A percentile compares a stretch with the other conserved stretches of the same genome.
Evolutionary conservation across 2,329 filamentous ascomycete genomes (phyloP).

Genomic region (Hirsutella rhossiliensis): DNA sequence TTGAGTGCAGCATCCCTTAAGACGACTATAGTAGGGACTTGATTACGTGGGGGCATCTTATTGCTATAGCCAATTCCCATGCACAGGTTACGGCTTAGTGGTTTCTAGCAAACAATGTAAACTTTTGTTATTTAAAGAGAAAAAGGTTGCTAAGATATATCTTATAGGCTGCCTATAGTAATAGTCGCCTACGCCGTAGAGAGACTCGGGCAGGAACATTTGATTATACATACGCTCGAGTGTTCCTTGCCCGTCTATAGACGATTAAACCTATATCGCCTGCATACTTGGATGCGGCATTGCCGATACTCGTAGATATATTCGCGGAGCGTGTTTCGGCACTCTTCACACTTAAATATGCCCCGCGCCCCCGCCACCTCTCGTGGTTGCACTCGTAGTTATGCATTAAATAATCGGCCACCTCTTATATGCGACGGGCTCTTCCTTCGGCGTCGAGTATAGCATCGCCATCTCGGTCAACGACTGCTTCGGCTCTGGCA

Average conservation of each 20-base stretch:
- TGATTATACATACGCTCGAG: no score
- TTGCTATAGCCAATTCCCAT: background rate
- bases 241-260: conserved; percentile 12
- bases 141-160: no score
- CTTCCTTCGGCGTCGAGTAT: background rate
- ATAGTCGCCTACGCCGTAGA: no score
- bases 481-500: conserved; percentile 17
- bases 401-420: conserved; percentile 3
- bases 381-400: conserved; percentile 28
- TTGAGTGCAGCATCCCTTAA: background rate
- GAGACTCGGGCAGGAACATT: no score
- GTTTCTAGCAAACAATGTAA: no score
- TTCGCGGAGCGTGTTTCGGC: conserved; percentile 19
- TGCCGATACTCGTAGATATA: conserved; percentile 35
- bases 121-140: no score
- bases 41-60: background rate
- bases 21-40: background rate
- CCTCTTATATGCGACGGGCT: background rate
- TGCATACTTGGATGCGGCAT: conserved; percentile 32
- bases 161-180: no score
- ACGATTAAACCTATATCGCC: conserved; percentile 32
- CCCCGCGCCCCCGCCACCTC: conserved; percentile 23
- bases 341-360: conserved; percentile 28
- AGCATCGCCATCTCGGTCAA: conserved; percentile 9
- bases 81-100: background rate